Percentiles rank a stretch among this genome's conserved stretches.
Conservation (phyloP, 78 protist genomes). For the Dictyostelium purpureum region DNA sequence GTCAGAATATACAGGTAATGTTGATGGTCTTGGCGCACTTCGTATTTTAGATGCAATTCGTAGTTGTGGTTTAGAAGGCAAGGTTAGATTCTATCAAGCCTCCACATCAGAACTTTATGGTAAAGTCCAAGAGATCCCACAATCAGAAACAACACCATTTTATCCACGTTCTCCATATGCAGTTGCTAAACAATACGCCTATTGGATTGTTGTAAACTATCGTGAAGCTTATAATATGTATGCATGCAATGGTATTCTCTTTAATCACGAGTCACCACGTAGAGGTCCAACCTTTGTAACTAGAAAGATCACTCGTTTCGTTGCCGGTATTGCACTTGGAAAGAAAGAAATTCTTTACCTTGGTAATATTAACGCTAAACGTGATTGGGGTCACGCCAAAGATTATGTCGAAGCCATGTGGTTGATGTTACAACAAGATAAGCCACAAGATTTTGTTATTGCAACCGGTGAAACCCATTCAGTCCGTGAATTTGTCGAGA, state of each 20-base stretch:
- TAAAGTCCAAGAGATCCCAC: constrained; percentile 89
- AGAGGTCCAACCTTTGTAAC: constrained; percentile 96
- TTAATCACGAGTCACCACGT: constrained; percentile 93
- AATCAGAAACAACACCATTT: constrained; percentile 97
- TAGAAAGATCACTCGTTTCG: constrained; percentile 95
- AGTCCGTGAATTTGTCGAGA: constrained; percentile 91
- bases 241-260: constrained; percentile 95
- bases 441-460: constrained; percentile 91
- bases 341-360: constrained; percentile 70
- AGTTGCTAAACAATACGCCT: constrained; percentile 95
- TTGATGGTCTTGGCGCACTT: constrained; percentile 93
- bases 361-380: constrained; percentile 93
- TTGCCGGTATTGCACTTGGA: constrained; percentile 87
- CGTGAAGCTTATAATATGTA: constrained; percentile 95
- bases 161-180: constrained; percentile 97
- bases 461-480: constrained; percentile 94
- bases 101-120: constrained; percentile 96
- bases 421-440: constrained; percentile 90
- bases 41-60: constrained; percentile 96
- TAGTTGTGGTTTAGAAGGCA: constrained; percentile 79
- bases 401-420: constrained; percentile 94
- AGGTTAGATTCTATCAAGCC: constrained; percentile 91
- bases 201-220: constrained; percentile 96
- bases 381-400: constrained; percentile 95
- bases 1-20: constrained; percentile 95